Evolutionary conservation across 2,329 filamentous ascomycete species (phyloP).

Genomic region (Aspergillus sp.): DNA sequence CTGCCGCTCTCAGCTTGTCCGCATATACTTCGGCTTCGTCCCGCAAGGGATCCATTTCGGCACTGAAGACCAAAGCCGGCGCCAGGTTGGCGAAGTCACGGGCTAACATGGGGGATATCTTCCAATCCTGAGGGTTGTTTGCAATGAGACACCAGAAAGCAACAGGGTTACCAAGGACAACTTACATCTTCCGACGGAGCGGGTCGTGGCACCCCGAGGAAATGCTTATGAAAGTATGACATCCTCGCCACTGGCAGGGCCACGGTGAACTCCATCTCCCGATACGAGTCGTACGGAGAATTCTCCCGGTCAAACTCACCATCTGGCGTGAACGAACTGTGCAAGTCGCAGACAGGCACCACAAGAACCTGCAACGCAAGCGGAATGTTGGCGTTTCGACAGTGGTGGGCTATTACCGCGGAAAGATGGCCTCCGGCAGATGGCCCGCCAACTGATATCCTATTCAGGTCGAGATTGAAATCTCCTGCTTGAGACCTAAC

Average conservation of each 20-base stretch:
- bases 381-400: conserved; percentile 36
- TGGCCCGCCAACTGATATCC: conserved; percentile 39
- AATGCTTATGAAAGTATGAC: conserved; percentile 41
- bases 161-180: neutral
- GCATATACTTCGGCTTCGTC: conserved; percentile 44
- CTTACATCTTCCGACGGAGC: conserved; percentile 35
- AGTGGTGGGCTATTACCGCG: conserved; percentile 40
- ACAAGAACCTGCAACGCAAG: conserved; percentile 38
- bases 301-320: conserved; percentile 35
- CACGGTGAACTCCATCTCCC: conserved; percentile 39
- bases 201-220: conserved; percentile 39
- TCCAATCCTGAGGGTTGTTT: conserved; percentile 36
- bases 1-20: conserved; percentile 36
- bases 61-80: conserved; percentile 40
- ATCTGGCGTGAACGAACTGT: conserved; percentile 35
- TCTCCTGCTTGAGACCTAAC: conserved; percentile 30
- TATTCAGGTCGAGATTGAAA: conserved; percentile 35
- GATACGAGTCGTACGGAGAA: conserved; percentile 40
- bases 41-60: conserved; percentile 44
- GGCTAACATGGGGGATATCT: conserved; percentile 42
- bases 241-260: conserved; percentile 38
- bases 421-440: conserved; percentile 43
- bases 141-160: conserved; percentile 11
- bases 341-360: conserved; percentile 39
- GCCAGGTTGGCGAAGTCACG: conserved; percentile 36